phyloP scores from a whole-genome alignment of 768 basidiomycete genomes.

The Leucosporidium scottii region DNA sequence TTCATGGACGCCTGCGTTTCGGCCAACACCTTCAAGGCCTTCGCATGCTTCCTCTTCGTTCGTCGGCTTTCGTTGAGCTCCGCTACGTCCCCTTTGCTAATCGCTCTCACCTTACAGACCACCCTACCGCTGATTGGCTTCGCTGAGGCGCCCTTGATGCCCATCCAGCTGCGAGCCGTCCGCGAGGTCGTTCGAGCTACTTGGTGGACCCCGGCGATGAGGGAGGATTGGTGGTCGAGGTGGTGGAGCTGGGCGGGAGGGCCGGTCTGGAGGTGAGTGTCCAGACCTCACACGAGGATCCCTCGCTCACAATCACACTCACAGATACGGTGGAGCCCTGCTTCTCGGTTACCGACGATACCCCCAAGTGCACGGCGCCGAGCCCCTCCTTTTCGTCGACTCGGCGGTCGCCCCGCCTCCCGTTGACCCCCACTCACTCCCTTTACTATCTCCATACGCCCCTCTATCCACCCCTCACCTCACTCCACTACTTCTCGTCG shows the following conservation, averaged over 20 bases:
- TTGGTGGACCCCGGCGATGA: constrained; percentile 7
- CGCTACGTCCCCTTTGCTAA: constrained; percentile 1
- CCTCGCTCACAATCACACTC: not conserved
- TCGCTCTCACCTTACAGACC: constrained; percentile 11
- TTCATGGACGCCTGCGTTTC: constrained; percentile 21
- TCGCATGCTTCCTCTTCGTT: not conserved
- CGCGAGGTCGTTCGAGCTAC: constrained; percentile 8
- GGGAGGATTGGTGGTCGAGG: constrained; percentile 7
- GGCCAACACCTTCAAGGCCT: not conserved
- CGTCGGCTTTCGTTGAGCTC: not conserved
- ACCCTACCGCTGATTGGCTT: constrained; percentile 13
- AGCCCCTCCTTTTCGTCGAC: not conserved
- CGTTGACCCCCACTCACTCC: not conserved
- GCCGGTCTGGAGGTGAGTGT: constrained; percentile 14
- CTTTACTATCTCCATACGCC: constrained; percentile 3
- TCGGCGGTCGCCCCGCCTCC: constrained; percentile 1
- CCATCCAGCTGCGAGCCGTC: constrained; percentile 6
- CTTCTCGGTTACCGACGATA: constrained; percentile 16
- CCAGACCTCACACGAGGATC: not conserved
- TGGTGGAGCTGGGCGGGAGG: constrained; percentile 27
- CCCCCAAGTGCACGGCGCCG: not conserved
- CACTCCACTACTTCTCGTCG: constrained; percentile 6
- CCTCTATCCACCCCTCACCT: constrained; percentile 3
- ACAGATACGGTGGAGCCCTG: constrained; percentile 11
- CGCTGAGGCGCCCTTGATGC: constrained; percentile 16